Evolutionary conservation across 2,329 filamentous ascomycete genomes (phyloP).

Genomic region (Talaromyces sp.): DNA sequence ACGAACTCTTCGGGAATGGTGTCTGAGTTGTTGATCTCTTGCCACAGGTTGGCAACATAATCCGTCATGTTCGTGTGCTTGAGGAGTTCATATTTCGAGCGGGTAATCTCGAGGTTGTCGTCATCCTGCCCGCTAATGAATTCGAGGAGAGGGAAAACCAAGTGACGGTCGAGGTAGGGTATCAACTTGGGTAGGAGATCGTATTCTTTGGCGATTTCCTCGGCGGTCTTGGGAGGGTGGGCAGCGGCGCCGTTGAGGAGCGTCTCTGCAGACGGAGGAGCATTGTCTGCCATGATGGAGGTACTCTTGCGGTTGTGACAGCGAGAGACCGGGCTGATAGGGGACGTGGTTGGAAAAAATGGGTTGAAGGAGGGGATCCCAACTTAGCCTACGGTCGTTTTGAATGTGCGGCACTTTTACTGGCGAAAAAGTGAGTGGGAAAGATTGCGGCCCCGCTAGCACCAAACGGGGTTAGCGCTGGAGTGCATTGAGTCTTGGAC

Average conservation of each 20-base stretch:
- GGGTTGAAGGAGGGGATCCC: conserved; percentile 19
- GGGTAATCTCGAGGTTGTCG: conserved; percentile 73
- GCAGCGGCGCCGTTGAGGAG: conserved; percentile 50
- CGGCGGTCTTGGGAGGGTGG: conserved; percentile 43
- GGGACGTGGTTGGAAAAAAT: conserved; percentile 22
- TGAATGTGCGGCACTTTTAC: conserved; percentile 31
- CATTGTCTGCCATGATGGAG: conserved; percentile 52
- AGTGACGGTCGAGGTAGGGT: conserved; percentile 87
- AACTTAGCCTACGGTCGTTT: conserved; percentile 14
- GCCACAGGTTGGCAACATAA: conserved; percentile 89
- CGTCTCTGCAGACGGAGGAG: conserved; percentile 50
- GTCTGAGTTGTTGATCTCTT: conserved; percentile 78
- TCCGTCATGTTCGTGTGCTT: conserved; percentile 99
- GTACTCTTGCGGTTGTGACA: conserved; percentile 22
- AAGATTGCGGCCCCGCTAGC: conserved; percentile 34
- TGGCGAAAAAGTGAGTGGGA: conserved; percentile 35
- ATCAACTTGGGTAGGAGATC: conserved; percentile 86
- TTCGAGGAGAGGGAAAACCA: conserved; percentile 95
- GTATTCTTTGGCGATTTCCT: conserved; percentile 66
- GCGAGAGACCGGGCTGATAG: conserved; percentile 23
- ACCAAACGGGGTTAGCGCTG: conserved; percentile 28
- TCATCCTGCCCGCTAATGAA: conserved; percentile 81
- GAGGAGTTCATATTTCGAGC: conserved; percentile 88
- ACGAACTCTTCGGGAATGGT: conserved; percentile 80
- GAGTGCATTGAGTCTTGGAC: background rate